These are phyloP conservation scores for Thelephora terrestris DNA, from an alignment of 1,284 basidiomycete genomes.

Conservation along the genomic window DNA sequence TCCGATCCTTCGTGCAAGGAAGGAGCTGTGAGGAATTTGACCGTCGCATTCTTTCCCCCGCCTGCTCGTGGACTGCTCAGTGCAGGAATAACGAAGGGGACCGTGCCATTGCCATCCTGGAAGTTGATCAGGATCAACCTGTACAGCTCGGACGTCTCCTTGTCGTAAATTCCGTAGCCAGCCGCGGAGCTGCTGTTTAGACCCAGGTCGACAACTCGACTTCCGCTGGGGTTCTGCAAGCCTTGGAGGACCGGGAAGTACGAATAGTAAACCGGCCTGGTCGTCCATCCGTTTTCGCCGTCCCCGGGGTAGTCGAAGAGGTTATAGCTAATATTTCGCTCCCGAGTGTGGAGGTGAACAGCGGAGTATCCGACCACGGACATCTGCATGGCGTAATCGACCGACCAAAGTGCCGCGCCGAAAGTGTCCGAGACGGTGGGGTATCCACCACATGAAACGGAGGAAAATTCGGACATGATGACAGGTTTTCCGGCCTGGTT, in stretches of 20 bases:
- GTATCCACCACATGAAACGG: constrained; percentile 56
- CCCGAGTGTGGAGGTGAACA: constrained; percentile 41
- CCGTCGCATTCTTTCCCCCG: constrained; percentile 19
- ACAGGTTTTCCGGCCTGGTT: constrained; percentile 26
- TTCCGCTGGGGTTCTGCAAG: constrained; percentile 32
- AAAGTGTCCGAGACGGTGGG: constrained; percentile 52
- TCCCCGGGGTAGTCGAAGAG: constrained; percentile 34
- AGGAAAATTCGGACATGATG: constrained; percentile 60
- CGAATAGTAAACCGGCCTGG: constrained; percentile 46
- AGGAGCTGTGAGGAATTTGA: constrained; percentile 35
- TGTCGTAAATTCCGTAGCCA: constrained; percentile 53
- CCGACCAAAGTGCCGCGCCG: constrained; percentile 49
- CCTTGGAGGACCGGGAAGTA: constrained; percentile 48
- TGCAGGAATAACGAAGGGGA: constrained; percentile 27
- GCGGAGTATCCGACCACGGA: constrained; percentile 37
- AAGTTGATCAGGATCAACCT: constrained; percentile 55
- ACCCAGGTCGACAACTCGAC: constrained; percentile 40
- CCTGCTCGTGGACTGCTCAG: constrained; percentile 12
- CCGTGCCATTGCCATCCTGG: constrained; percentile 25
- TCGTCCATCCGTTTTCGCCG: constrained; percentile 32
- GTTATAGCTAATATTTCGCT: constrained; percentile 41
- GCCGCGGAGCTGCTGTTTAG: constrained; percentile 28
- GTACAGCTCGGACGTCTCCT: constrained; percentile 25
- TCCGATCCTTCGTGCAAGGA: constrained; percentile 42
- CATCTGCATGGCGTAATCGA: constrained; percentile 43